Conservation (phyloP, 169 alveolate genomes). For the Plasmodium relictum region DNA sequence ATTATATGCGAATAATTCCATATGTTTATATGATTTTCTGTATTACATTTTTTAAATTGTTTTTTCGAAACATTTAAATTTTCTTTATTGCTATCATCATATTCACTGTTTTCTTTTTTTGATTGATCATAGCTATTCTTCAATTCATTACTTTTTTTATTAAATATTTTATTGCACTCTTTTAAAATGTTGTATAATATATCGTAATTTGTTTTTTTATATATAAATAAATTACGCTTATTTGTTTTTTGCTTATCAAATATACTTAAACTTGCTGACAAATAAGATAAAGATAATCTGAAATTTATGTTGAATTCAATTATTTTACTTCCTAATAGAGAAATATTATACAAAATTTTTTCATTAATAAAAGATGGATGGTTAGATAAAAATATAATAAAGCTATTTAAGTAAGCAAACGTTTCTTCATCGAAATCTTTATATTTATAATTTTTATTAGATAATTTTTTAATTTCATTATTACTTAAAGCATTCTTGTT, state of each 20-base stretch:
- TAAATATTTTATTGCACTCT: not conserved
- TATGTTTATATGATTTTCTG: not conserved
- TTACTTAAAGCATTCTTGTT: no score
- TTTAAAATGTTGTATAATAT: constrained; percentile 22
- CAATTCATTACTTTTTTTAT: constrained; percentile 2
- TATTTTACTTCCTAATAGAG: constrained; percentile 29
- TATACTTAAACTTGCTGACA: constrained; percentile 32
- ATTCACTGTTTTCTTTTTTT: not conserved
- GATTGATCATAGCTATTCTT: not conserved
- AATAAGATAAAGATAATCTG: constrained; percentile 19
- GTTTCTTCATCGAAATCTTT: constrained; percentile 9
- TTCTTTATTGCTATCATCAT: not conserved
- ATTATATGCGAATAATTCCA: constrained; percentile 55
- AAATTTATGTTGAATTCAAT: not conserved
- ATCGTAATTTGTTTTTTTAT: constrained; percentile 24
- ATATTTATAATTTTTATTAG: not conserved
- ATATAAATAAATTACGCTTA: not conserved
- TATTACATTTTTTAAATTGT: not conserved
- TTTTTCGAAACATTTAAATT: not conserved
- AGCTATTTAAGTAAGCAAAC: constrained; percentile 27
- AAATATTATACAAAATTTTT: constrained; percentile 34
- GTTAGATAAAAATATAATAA: constrained; percentile 40
- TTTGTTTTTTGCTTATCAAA: constrained; percentile 8
- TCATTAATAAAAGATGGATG: constrained; percentile 29
- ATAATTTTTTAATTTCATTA: not conserved